phyloP scores from a whole-genome alignment of 306 rosid genomes.

The Acmispon strigosus region DNA sequence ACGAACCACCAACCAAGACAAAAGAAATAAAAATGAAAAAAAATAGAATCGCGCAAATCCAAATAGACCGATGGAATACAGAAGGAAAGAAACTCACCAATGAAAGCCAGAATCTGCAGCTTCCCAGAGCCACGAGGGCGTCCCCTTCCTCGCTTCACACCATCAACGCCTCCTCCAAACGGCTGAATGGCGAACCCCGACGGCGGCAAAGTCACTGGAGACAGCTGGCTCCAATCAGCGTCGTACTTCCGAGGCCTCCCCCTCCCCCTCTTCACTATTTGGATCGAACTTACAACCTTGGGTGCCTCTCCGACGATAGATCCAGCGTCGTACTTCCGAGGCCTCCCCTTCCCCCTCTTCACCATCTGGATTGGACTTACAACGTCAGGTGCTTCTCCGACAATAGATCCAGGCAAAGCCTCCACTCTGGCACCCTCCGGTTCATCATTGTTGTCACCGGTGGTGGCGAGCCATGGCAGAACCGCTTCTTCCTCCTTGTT shows the following conservation, averaged over 20 bases:
- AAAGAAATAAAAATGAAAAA: not conserved
- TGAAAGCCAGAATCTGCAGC: constrained; percentile 39
- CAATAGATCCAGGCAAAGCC: too few species aligned
- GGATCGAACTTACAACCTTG: not conserved
- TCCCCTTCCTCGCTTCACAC: constrained; percentile 32
- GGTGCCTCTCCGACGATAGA: not conserved
- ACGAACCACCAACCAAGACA: too few species aligned
- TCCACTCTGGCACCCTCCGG: too few species aligned
- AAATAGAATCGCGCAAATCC: not conserved
- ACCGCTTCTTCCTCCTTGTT: too few species aligned
- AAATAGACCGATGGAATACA: not conserved
- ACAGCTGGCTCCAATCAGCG: not conserved
- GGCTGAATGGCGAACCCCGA: not conserved
- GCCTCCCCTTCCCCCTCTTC: too few species aligned
- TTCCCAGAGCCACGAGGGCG: constrained; percentile 54
- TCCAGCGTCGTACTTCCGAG: too few species aligned
- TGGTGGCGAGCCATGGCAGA: not conserved
- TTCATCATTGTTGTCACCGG: not conserved
- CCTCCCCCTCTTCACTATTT: constrained; percentile 23
- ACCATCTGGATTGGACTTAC: too few species aligned
- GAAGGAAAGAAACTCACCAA: constrained; percentile 28
- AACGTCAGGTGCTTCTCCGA: too few species aligned
- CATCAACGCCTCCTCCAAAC: not conserved
- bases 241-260: constrained; percentile 47
- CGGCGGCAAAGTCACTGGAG: not conserved